These are phyloP conservation scores for Candida silvicultrix DNA, from an alignment of 805 yeast genomes.

Conservation along the genomic window DNA sequence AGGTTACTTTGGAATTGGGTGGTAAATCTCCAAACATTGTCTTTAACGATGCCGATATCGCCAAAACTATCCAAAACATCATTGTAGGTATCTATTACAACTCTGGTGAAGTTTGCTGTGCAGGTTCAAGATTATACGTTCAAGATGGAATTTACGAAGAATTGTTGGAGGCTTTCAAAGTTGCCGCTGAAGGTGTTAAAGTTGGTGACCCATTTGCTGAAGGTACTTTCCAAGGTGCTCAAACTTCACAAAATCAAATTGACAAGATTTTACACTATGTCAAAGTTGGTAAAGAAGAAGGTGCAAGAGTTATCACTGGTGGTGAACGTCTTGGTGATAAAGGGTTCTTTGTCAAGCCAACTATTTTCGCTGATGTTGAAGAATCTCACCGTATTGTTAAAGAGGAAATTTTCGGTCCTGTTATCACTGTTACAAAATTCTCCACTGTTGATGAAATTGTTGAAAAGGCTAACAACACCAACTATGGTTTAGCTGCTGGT, in stretches of 20 bases:
- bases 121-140: constrained; percentile 83
- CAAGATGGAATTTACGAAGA: constrained; percentile 68
- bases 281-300: constrained; percentile 57
- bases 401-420: constrained; percentile 94
- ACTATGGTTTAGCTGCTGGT: constrained; percentile 86
- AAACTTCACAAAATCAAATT: constrained; percentile 63
- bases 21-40: constrained; percentile 89
- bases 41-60: constrained; percentile 67
- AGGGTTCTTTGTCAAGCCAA: constrained; percentile 75
- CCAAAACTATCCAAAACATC: constrained; percentile 58
- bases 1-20: constrained; percentile 79
- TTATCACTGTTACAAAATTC: constrained; percentile 71
- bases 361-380: constrained; percentile 77
- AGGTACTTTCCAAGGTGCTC: constrained; percentile 67
- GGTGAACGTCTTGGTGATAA: constrained; percentile 69
- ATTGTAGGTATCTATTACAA: constrained; percentile 77
- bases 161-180: constrained; percentile 51
- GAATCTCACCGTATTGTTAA: constrained; percentile 69
- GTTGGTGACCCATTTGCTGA: constrained; percentile 80
- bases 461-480: constrained; percentile 66
- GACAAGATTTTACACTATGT: constrained; percentile 59
- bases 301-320: constrained; percentile 72
- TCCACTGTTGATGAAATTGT: constrained; percentile 69
- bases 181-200: constrained; percentile 42
- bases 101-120: constrained; percentile 92